phyloP scores from a whole-genome alignment of 2,329 filamentous ascomycete species.

The Clarireedia sp. region DNA sequence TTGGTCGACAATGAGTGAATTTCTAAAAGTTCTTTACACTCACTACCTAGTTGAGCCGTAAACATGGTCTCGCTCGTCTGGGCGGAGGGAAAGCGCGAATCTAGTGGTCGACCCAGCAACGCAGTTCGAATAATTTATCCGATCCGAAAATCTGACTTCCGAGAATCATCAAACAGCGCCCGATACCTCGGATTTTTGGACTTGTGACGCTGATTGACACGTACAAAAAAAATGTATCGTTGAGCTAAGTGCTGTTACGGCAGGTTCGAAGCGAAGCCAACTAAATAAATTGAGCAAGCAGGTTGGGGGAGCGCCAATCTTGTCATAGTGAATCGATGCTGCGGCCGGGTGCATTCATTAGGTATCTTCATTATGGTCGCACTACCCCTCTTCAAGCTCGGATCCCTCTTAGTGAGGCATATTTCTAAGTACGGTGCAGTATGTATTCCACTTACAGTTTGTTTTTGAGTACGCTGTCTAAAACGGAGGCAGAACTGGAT shows the following conservation, averaged over 20 bases:
- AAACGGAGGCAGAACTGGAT: conserved; percentile 48
- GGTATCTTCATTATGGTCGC: conserved; percentile 45
- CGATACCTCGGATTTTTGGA: too few species aligned
- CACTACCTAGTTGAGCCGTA: background rate
- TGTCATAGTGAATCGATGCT: background rate
- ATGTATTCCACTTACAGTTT: conserved; percentile 28
- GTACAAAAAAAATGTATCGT: too few species aligned
- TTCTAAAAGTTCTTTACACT: background rate
- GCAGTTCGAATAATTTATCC: background rate
- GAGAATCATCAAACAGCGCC: too few species aligned
- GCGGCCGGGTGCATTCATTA: background rate
- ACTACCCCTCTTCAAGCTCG: conserved; percentile 60
- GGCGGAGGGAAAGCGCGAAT: background rate
- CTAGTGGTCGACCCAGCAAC: conserved; percentile 6
- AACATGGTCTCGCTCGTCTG: conserved; percentile 2
- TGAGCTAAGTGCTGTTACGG: too few species aligned
- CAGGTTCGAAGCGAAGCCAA: too few species aligned
- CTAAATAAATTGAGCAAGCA: too few species aligned
- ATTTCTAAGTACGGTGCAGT: conserved; percentile 63
- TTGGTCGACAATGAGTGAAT: background rate
- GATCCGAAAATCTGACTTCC: too few species aligned
- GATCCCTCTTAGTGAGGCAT: conserved; percentile 54
- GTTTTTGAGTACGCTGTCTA: too few species aligned
- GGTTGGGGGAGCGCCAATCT: background rate
- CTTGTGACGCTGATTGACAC: too few species aligned